Evolutionary conservation across 495 filamentous ascomycete genomes (phyloP), one percentile per base, ranked within the genome.

Genomic region (Monascus purpureus): DNA sequence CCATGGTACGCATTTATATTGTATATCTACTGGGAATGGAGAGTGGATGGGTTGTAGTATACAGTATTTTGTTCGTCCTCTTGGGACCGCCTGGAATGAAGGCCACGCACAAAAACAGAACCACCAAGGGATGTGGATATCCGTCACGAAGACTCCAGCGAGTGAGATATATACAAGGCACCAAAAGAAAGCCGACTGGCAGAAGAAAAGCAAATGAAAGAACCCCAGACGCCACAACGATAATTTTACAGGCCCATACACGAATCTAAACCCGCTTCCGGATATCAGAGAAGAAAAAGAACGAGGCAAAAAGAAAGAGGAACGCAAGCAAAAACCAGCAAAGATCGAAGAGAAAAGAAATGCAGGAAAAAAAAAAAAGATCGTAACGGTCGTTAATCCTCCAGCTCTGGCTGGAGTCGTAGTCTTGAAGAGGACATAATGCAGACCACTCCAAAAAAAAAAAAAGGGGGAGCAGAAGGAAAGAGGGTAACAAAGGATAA

Each of bases 321-420:
- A n/a, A n/a, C n/a, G n/a, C n/a, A n/a, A n/a, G n/a, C n/a, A n/a
- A n/a, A n/a, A n/a, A n/a, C n/a, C n/a, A n/a, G n/a, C n/a, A n/a
- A n/a, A n/a, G n/a, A n/a, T n/a, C n/a, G n/a, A n/a, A n/a, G n/a
- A n/a, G n/a, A 33, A 13, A 38, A 40, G 28, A 42, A 36, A 37
- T 35, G 7, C 31, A 32, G 33, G 33, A 17, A 31, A 20, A 39
- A 40, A 42, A 43, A 33, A 23, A 35, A 39, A 45, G 27, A 42
- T 61, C 57, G 42, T 61, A 50, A 41, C 46, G 36, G 45, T 59
- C 58, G 44, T 60, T 32, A 53, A 40, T 40, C 28, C 12, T 28
- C 36, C 42, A 39, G 47, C 50, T 25, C 40, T 42, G 29, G 46
- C 50, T 50, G 49, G 41, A 46, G 33, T 12, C 12, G 28, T 13